Base-by-base conservation (phyloP, 169 alveolate species). In the Babesia ovata region DNA sequence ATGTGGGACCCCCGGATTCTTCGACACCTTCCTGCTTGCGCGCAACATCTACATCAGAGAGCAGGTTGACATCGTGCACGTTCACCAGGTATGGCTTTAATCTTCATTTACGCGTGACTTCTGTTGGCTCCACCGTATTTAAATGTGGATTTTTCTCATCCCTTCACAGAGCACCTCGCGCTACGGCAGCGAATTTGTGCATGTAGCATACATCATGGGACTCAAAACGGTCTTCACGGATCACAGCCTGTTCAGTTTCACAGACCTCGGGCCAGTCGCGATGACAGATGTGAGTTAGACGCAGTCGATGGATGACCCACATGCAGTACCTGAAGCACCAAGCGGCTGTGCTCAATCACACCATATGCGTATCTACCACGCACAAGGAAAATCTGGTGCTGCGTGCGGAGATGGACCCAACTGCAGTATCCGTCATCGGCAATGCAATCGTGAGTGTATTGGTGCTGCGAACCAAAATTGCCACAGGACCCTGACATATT, bases 231-330 rank as follows among this genome's bases (percentile, higher is more conserved):
- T 98, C 24, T 98, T 94, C 88, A 98, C 99, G 14, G 99, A 98
- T 84, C 99, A 98, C 91, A 96, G 99, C n/a, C 92, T 98, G 66
- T 98, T 95, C 87, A 98, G 99, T 49, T 96, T 98, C 75, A 91
- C 97, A 21, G 98, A 96, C 79, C 88, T 94, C 14, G 99, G 98
- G 28, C 95, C 98, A 69, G 95, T 96, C n/a, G 97, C 95, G 75
- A 86, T 95, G 21, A 95, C 95, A 78, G 95, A 95, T 88, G 92
- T 96, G 45, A 61, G 94, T 53, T 92, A 92, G 17, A 72, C 79
- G 2, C 90, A 57, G 59, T 82, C 54, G 50, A 63, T 52, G 78
- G 14, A 10, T 24, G 39, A 33, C 24, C 83, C 58, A 45, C 29
- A n/a, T 50, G 71, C 62, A 74, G 74, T 22, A 29, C 21, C 26